phyloP scores from a whole-genome alignment of 1,139 yeast genomes.

The Torulaspora globosa region DNA sequence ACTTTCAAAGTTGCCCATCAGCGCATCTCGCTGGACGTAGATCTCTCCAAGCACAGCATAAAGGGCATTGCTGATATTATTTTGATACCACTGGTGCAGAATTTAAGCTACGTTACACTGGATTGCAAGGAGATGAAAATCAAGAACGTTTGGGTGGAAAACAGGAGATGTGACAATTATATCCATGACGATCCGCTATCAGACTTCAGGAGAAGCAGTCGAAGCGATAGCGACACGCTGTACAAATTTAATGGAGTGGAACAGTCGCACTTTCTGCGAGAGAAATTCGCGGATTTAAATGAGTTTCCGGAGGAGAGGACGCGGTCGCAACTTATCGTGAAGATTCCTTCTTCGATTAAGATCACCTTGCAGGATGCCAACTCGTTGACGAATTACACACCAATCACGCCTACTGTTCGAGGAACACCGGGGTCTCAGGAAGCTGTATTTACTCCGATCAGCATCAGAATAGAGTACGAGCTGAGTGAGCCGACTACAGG shows the following conservation, averaged over 20 bases:
- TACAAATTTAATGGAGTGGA: constrained; percentile 32
- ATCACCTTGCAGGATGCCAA: constrained; percentile 56
- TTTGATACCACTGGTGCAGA: constrained; percentile 62
- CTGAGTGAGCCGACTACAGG: constrained; percentile 71
- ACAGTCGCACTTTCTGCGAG: constrained; percentile 54
- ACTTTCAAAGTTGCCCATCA: constrained; percentile 62
- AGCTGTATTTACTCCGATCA: constrained; percentile 64
- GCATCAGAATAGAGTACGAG: constrained; percentile 64
- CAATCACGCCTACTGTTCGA: constrained; percentile 41
- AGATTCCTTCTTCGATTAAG: constrained; percentile 68
- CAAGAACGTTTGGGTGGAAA: constrained; percentile 55
- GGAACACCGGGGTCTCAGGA: constrained; percentile 43
- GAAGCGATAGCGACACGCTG: constrained; percentile 19
- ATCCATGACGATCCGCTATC: constrained; percentile 47
- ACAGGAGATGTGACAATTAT: constrained; percentile 51
- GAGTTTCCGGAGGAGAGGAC: constrained; percentile 57
- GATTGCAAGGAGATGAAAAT: constrained; percentile 80
- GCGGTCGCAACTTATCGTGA: constrained; percentile 60
- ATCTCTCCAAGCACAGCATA: constrained; percentile 49
- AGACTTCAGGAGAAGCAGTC: constrained; percentile 24
- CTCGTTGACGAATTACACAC: constrained; percentile 46
- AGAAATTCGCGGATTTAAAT: constrained; percentile 58
- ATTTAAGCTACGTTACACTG: constrained; percentile 55
- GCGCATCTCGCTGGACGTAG: constrained; percentile 62
- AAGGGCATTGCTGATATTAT: constrained; percentile 83